phyloP scores from a whole-genome alignment of 768 basidiomycete genomes.

The Leccinellum luteum region DNA sequence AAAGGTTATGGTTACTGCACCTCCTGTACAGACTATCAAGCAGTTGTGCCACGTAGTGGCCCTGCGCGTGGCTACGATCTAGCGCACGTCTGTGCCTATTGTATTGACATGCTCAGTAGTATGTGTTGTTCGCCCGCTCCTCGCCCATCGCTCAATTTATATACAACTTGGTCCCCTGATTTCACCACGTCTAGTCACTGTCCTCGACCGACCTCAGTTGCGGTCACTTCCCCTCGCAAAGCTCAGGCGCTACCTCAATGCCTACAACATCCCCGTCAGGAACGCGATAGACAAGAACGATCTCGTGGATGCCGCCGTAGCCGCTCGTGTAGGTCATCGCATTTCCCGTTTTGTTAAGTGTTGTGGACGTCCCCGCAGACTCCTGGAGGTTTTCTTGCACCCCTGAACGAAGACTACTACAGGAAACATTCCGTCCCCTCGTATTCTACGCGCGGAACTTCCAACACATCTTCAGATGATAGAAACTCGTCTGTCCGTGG shows the following conservation, averaged over 20 bases:
- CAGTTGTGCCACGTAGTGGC: constrained; percentile 63
- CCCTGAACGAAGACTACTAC: constrained; percentile 53
- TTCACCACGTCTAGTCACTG: constrained; percentile 52
- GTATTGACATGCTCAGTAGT: constrained; percentile 71
- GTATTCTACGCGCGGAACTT: constrained; percentile 7
- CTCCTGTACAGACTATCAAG: constrained; percentile 73
- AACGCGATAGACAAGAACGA: constrained; percentile 77
- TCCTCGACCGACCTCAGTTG: constrained; percentile 56
- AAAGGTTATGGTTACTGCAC: constrained; percentile 72
- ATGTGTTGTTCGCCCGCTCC: constrained; percentile 19
- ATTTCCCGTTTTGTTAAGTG: not conserved
- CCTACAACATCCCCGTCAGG: constrained; percentile 63
- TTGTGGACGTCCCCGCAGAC: constrained; percentile 35
- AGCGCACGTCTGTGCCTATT: constrained; percentile 67
- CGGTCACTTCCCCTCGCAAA: constrained; percentile 55
- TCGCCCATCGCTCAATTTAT: not conserved
- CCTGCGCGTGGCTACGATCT: constrained; percentile 60
- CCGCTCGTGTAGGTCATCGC: constrained; percentile 42
- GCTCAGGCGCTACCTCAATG: constrained; percentile 65
- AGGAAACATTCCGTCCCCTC: constrained; percentile 30
- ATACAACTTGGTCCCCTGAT: not conserved
- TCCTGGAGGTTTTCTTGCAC: constrained; percentile 59
- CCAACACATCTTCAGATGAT: constrained; percentile 14
- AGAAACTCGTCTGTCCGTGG: constrained; percentile 16
- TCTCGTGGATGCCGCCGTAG: constrained; percentile 62